Evolutionary conservation across 257 asterid genomes (phyloP), one percentile per base, ranked within the genome.

Genomic region (Gentiana macrophylla): DNA sequence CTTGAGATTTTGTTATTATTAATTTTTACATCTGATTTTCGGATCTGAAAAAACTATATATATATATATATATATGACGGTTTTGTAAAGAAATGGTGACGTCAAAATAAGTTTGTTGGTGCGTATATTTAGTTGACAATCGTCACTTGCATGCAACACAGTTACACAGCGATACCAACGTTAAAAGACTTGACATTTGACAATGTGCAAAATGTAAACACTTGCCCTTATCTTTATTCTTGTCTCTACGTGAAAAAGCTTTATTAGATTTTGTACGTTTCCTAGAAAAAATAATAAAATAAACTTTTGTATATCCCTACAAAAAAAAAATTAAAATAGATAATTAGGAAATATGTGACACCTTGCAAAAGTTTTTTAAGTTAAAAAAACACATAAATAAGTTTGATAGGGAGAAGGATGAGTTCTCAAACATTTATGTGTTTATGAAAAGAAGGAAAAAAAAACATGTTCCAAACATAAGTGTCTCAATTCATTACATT

Each of bases 101-200:
- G 52, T 51, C 59, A 33, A 3, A 12, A 4, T 1, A 9, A 35
- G 4, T 4, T 45, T 4, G 59, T 52, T 43, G 13, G 59, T 44
- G 33, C 52, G 66, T 45, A 52, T 43, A 61, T 44, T 62, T 34
- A 53, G 45, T 53, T 43, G 60, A 44, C 37, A 45, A 52, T 52
- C 53, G 48, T 53, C 66, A 53, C 53, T 41, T 35, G 66, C 60
- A 45, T 52, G 60, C 46, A 24, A 24, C 24, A 24, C 24, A 24
- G 24, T 24, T 24, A 24, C 24, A 24, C 34, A 33, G 59, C 53
- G 15, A 4, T 6, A 4, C 59, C 47, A 60, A 15, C 51, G 35
- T 36, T 52, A 34, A 49, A 49, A 12, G 4, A 32, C 3, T 8
- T 13, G 1, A 46, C n/a, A 49, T 1, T 2, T n/a, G 33, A n/a